Conservation (phyloP, 345 rosid species). For the Camelina sativa region DNA sequence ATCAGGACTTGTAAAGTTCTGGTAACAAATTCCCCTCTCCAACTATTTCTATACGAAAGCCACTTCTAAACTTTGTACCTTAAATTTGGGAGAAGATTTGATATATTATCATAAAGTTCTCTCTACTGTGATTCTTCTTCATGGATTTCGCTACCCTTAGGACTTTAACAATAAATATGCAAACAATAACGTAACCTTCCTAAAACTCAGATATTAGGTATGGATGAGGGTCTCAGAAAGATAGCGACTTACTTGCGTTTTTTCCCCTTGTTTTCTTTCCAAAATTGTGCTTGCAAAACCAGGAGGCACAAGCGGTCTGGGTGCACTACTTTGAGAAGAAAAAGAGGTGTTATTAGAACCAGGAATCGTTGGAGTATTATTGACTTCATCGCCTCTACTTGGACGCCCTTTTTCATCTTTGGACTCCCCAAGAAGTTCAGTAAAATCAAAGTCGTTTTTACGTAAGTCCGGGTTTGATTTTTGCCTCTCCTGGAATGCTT, state of each 20-base stretch:
- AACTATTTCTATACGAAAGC: conserved; percentile 16
- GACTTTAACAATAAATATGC: conserved; percentile 22
- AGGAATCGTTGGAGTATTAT: conserved; percentile 43
- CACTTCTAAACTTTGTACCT: conserved; percentile 1
- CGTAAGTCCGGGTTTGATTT: conserved; percentile 62
- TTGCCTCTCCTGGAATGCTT: conserved; percentile 79
- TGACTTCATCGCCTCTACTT: conserved; percentile 49
- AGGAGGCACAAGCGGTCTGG: conserved; percentile 98
- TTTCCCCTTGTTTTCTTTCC: conserved; percentile 60
- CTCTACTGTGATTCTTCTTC: conserved; percentile 9
- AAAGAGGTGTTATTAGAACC: conserved; percentile 47
- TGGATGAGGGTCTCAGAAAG: conserved; percentile 56
- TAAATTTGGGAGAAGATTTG: conserved; percentile 2
- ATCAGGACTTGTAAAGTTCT: conserved; percentile 8
- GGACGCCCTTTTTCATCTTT: conserved; percentile 60
- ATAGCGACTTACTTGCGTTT: conserved; percentile 48
- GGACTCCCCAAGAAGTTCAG: conserved; percentile 63
- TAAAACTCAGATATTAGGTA: conserved; percentile 10
- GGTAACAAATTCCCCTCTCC: conserved; percentile 22
- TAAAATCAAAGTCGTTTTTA: conserved; percentile 69
- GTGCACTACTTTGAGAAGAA: conserved; percentile 56
- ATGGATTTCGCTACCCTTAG: not conserved
- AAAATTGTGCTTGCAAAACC: conserved; percentile 65
- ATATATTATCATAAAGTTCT: conserved; percentile 6
- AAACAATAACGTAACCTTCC: conserved; percentile 13